These are phyloP conservation scores for Lactarius pseudohatsudake DNA, from an alignment of 768 basidiomycete genomes.

Conservation along the genomic window DNA sequence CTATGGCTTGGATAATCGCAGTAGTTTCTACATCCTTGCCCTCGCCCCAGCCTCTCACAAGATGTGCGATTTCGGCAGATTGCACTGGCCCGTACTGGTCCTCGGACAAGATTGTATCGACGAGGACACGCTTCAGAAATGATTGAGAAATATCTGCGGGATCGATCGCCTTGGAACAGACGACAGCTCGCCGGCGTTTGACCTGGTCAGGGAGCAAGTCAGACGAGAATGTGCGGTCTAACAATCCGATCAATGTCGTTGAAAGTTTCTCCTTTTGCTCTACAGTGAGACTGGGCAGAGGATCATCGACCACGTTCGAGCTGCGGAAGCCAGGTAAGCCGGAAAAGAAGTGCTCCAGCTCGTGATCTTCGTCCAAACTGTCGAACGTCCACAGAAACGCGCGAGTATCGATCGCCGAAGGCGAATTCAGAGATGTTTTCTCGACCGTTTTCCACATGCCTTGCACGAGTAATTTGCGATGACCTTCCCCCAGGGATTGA, in stretches of 20 bases:
- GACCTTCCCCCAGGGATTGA: too few relatives aligned
- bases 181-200: neutral
- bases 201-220: neutral
- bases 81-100: neutral
- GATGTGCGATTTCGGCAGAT: neutral
- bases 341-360: neutral
- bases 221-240: neutral
- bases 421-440: neutral
- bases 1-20: neutral
- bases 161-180: neutral
- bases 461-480: neutral
- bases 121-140: neutral
- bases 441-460: neutral
- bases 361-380: neutral
- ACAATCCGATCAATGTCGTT: accelerated
- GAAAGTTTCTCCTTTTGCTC: neutral
- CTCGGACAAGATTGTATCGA: too few relatives aligned
- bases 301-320: neutral
- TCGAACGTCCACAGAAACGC: neutral
- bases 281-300: neutral
- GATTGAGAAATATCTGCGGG: neutral
- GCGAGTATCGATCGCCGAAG: neutral
- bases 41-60: neutral
- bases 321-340: neutral
- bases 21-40: neutral